Conservation (phyloP, 768 basidiomycete species). For the Mrakia gelida region DNA sequence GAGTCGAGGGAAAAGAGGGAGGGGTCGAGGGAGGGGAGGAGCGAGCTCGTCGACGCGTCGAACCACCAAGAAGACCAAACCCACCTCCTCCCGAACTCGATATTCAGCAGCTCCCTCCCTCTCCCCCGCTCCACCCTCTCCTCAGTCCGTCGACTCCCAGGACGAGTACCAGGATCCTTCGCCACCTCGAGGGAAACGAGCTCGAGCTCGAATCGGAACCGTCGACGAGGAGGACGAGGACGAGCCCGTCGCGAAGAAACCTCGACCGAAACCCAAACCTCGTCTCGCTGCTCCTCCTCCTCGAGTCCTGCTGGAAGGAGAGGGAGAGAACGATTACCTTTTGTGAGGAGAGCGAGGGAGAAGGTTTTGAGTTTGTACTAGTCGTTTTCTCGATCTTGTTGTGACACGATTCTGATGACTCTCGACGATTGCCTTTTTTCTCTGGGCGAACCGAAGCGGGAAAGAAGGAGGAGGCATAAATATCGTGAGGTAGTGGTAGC, state of each 20-base stretch:
- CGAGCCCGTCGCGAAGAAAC: neutral
- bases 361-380: too few species aligned
- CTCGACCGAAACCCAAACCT: slow-evolving; percentile 10
- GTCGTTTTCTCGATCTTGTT: too few species aligned
- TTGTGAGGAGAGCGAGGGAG: neutral
- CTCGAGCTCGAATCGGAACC: neutral
- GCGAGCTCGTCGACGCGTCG: neutral
- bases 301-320: neutral
- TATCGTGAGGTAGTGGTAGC: too few species aligned
- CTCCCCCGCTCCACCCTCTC: neutral
- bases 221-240: neutral
- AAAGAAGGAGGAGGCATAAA: too few species aligned
- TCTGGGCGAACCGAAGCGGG: too few species aligned
- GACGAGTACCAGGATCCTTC: neutral
- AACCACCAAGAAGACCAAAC: neutral
- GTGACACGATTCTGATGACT: too few species aligned
- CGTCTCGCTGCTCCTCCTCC: neutral
- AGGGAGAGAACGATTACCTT: neutral
- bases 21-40: neutral
- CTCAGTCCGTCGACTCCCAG: neutral
- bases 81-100: neutral
- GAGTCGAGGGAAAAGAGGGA: too few species aligned
- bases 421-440: too few species aligned
- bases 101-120: neutral
- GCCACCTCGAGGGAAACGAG: neutral